Conservation (phyloP, 2,329 filamentous ascomycete genomes). For the Ophiostoma tasmaniense region DNA sequence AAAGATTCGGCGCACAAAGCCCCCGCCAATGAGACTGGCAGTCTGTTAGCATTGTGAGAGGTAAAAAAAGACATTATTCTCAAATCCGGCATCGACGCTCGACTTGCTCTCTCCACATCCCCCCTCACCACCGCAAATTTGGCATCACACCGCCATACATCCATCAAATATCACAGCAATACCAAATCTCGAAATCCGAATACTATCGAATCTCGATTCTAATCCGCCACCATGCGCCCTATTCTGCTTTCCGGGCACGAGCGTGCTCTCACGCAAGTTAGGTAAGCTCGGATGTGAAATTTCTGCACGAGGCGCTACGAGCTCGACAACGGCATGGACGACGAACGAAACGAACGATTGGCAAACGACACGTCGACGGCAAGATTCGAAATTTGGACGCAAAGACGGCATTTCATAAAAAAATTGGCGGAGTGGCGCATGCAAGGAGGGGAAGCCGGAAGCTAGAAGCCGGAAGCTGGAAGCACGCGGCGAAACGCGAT, state of each 20-base stretch:
- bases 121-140: slow-evolving; percentile 3
- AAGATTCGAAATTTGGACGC: neutral
- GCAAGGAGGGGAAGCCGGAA: neutral
- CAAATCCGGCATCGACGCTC: slow-evolving; percentile 13
- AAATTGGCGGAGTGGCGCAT: neutral
- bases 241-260: slow-evolving; percentile 95
- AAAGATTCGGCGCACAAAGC: slow-evolving; percentile 17
- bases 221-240: slow-evolving; percentile 64
- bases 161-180: neutral
- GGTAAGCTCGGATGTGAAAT: slow-evolving; percentile 15
- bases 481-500: neutral
- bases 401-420: neutral
- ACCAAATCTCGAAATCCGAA: neutral
- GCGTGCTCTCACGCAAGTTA: slow-evolving; percentile 87
- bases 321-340: neutral
- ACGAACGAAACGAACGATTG: neutral
- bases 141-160: slow-evolving; percentile 2
- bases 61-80: slow-evolving; percentile 18
- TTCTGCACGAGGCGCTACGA: neutral
- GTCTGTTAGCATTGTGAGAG: slow-evolving; percentile 9
- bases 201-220: neutral
- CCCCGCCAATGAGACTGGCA: slow-evolving; percentile 12
- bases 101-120: slow-evolving; percentile 6
- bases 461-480: no score
- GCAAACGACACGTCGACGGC: neutral